A percentile compares a stretch with the other conserved stretches of the same genome.
Conservation (phyloP, 495 filamentous ascomycete species). For the Trichocladium uniseriatum region DNA sequence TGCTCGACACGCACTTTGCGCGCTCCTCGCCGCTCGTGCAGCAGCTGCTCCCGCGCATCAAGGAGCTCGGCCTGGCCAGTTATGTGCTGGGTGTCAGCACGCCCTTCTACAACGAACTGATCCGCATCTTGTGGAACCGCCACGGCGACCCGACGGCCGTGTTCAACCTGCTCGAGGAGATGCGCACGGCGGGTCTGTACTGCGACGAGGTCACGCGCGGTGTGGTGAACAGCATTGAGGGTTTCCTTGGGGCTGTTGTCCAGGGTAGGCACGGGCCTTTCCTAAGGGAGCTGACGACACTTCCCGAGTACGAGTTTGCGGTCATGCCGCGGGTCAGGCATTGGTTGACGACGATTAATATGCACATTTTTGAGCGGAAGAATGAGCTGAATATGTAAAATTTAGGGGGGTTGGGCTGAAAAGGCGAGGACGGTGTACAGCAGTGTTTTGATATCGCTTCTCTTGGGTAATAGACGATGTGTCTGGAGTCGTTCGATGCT, state of each 20-base stretch:
- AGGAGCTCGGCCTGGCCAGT: slow-evolving; percentile 57
- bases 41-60: slow-evolving; percentile 59
- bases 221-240: slow-evolving; percentile 35
- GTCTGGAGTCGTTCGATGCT: background rate
- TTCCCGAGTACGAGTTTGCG: slow-evolving; percentile 33
- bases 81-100: slow-evolving; percentile 66
- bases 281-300: slow-evolving; percentile 22
- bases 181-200: slow-evolving; percentile 61
- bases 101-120: slow-evolving; percentile 63
- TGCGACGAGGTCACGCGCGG: slow-evolving; percentile 47
- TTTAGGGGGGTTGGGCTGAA: background rate
- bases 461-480: background rate
- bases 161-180: slow-evolving; percentile 59
- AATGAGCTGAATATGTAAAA: background rate
- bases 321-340: slow-evolving; percentile 14
- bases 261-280: slow-evolving; percentile 24
- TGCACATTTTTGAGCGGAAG: slow-evolving; percentile 16
- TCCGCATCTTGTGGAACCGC: slow-evolving; percentile 53
- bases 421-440: background rate
- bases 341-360: slow-evolving; percentile 15
- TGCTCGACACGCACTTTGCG: slow-evolving; percentile 53
- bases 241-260: slow-evolving; percentile 1
- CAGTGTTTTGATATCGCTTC: slow-evolving; percentile 3
- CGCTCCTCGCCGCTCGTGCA: slow-evolving; percentile 49
- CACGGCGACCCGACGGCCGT: slow-evolving; percentile 54